These are phyloP conservation scores for Darksidea phi DNA, from an alignment of 495 filamentous ascomycete genomes.

Conservation along the genomic window DNA sequence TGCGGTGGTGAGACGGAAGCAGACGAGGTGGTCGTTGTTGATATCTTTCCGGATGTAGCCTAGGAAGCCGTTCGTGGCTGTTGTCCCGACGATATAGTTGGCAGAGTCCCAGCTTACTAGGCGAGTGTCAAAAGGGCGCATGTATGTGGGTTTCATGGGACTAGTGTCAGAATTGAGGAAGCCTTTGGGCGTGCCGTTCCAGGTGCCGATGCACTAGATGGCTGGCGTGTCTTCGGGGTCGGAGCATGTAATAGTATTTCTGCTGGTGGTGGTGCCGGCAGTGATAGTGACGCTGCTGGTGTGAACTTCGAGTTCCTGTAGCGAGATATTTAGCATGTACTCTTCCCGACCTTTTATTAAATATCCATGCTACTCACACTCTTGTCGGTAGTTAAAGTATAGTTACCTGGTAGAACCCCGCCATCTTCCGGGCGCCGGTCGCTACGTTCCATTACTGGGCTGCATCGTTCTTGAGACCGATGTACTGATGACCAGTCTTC, in stretches of 20 bases:
- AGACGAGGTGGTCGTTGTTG: slow-evolving; percentile 10
- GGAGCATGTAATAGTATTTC: slow-evolving; percentile 2
- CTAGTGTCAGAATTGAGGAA: slow-evolving; percentile 5
- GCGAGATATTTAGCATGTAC: too few relatives aligned
- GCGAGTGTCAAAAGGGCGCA: slow-evolving; percentile 8
- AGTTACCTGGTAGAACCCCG: not conserved
- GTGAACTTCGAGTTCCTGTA: slow-evolving; percentile 6
- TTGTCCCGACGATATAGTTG: slow-evolving; percentile 9
- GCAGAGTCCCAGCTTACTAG: not conserved
- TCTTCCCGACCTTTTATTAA: too few relatives aligned
- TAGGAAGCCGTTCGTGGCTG: not conserved
- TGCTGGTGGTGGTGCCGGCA: not conserved
- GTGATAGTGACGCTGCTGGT: slow-evolving; percentile 6
- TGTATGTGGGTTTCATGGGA: slow-evolving; percentile 11
- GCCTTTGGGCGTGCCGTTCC: slow-evolving; percentile 11
- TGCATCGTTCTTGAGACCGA: slow-evolving; percentile 5
- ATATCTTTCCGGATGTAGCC: slow-evolving; percentile 15
- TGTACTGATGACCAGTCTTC: slow-evolving; percentile 3
- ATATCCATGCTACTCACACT: not conserved
- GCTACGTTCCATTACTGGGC: slow-evolving; percentile 3
- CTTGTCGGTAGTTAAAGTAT: slow-evolving; percentile 4
- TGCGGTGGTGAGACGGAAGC: slow-evolving; percentile 5
- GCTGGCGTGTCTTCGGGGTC: slow-evolving; percentile 6
- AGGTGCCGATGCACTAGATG: slow-evolving; percentile 7
- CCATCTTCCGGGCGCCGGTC: slow-evolving; percentile 1